Evolutionary conservation across 495 filamentous ascomycete genomes (phyloP).

Genomic region (Physcia stellaris): DNA sequence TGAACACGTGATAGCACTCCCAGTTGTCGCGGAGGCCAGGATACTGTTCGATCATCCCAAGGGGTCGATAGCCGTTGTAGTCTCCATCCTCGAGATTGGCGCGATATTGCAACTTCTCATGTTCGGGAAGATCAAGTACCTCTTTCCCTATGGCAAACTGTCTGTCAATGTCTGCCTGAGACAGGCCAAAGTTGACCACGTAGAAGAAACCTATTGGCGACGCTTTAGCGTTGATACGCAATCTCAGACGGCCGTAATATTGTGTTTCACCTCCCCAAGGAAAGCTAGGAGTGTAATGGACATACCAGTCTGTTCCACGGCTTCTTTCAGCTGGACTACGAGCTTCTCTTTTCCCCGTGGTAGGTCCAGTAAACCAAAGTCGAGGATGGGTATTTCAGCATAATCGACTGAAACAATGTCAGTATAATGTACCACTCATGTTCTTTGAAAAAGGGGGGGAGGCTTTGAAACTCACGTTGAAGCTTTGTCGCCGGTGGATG

Average conservation of each 20-base stretch:
- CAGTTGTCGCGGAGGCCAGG: slow-evolving; percentile 35
- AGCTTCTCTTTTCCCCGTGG: slow-evolving; percentile 39
- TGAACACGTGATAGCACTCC: slow-evolving; percentile 42
- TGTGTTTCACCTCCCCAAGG: not conserved
- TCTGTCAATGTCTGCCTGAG: slow-evolving; percentile 38
- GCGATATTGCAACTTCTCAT: slow-evolving; percentile 40
- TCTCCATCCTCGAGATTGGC: slow-evolving; percentile 32
- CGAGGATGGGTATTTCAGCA: slow-evolving; percentile 41
- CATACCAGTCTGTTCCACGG: slow-evolving; percentile 29
- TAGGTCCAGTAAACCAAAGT: slow-evolving; percentile 34
- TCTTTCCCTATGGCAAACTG: slow-evolving; percentile 43
- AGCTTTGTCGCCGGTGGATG: slow-evolving; percentile 1
- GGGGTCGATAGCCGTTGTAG: slow-evolving; percentile 26
- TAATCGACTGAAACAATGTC: slow-evolving; percentile 20
- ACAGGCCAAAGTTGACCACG: slow-evolving; percentile 39
- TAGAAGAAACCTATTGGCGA: slow-evolving; percentile 32
- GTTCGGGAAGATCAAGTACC: slow-evolving; percentile 39
- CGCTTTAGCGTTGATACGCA: not conserved
- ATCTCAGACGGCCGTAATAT: not conserved
- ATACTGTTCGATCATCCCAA: slow-evolving; percentile 16
- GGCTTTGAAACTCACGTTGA: slow-evolving; percentile 1
- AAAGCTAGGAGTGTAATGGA: not conserved
- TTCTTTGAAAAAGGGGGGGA: not conserved
- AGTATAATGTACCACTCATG: not conserved
- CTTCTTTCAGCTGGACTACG: slow-evolving; percentile 39